phyloP scores from a whole-genome alignment of 2,329 filamentous ascomycete genomes.

The Cytospora chrysosperma region DNA sequence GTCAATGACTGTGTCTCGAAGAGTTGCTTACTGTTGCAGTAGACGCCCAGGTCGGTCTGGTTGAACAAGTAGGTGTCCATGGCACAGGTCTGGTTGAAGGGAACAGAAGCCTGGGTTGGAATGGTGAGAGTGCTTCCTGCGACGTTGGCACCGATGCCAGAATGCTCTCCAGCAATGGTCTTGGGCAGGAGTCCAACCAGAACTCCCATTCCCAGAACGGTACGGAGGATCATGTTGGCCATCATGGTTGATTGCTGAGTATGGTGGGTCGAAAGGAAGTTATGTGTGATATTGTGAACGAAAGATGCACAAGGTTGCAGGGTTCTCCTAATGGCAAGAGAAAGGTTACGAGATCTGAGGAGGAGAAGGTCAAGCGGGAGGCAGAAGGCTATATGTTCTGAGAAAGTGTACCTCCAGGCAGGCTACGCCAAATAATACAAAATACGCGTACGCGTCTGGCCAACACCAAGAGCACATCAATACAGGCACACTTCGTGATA shows the following conservation, averaged over 20 bases:
- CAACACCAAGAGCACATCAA: neutral
- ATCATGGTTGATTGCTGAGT: neutral
- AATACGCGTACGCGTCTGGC: neutral
- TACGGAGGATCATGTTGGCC: neutral
- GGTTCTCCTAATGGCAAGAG: no score
- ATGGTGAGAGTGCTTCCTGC: slow-evolving; percentile 10
- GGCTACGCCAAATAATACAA: neutral
- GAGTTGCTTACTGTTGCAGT: slow-evolving; percentile 34
- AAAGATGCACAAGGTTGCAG: neutral
- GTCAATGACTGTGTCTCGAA: neutral
- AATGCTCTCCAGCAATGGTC: neutral
- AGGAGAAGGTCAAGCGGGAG: neutral
- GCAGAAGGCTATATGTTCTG: neutral
- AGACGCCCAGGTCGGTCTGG: slow-evolving; percentile 37
- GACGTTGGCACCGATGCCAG: slow-evolving; percentile 7
- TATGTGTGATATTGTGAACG: no score
- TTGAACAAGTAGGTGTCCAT: slow-evolving; percentile 36
- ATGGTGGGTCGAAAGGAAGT: neutral
- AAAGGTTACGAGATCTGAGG: neutral
- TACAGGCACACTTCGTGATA: neutral
- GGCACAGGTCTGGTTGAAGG: slow-evolving; percentile 34
- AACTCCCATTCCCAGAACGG: neutral
- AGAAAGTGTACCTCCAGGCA: neutral
- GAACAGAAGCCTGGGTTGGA: slow-evolving; percentile 3
- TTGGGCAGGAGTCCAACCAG: neutral